Evolutionary conservation across 202 grass and related monocot genomes (phyloP), one percentile per base, ranked within the genome.

Genomic region (Carex arenaria): DNA sequence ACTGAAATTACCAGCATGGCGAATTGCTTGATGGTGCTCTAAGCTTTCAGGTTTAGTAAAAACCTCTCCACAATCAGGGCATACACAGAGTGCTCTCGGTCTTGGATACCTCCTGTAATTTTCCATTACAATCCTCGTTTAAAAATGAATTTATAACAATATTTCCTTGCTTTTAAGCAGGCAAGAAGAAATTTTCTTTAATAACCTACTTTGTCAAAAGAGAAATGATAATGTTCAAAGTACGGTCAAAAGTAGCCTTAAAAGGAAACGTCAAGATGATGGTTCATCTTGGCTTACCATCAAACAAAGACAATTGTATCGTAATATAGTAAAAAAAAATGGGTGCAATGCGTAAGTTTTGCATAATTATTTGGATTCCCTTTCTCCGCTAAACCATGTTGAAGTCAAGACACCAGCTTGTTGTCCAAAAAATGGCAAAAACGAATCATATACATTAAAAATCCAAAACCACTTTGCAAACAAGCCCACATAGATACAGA

Each of bases 1-100:
- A 36, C 34, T 36, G 4, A 20, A 55, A 26, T 64, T 91, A 92
- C 95, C 95, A 20, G 90, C 95, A 65, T 97, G 92, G 40, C 90
- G 86, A 52, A 85, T 83, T 72, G 89, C 88, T 76, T 94, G 90
- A 84, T 97, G 95, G 3, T 94, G 87, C 75, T 97, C 95, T 84
- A 97, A 67, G 89, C 75, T 87, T 26, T 97, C 90, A 40, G 89
- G 69, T n/a, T 93, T 93, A 81, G 86, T 91, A 86, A 97, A 97
- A 20, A 93, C 87, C 89, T 94, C 95, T 28, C 95, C 90, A 81
- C 92, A 97, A 7, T 90, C 85, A 30, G 90, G 55, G 82, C 95
- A 97, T 0, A 83, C 19, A 67, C 90, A 89, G 64, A 97, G 79
- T 82, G 87, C 84, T 85, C 92, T 82, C 4, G 92, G 82, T 79